Conservation (phyloP, 371 early-diverging fungal species). For the Mortierella sp. region DNA sequence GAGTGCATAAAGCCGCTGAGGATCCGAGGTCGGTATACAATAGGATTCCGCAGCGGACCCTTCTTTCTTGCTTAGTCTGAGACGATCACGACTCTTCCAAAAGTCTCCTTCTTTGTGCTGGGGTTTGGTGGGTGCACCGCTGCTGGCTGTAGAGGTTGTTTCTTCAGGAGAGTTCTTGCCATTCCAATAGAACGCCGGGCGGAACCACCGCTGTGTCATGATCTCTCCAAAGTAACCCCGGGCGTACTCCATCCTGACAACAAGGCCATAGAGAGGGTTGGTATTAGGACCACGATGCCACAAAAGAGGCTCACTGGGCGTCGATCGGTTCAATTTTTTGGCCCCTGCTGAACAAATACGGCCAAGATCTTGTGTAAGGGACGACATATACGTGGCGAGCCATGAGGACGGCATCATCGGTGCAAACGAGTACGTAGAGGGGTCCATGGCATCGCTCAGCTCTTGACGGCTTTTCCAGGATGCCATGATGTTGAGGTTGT, state of each 20-base stretch:
- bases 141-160: background rate
- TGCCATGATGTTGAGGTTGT: constrained; percentile 28
- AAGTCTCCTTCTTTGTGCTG: constrained; percentile 63
- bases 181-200: constrained; percentile 74
- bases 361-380: constrained; percentile 57
- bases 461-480: constrained; percentile 34
- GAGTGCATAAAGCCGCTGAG: constrained; percentile 29
- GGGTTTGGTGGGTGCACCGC: background rate
- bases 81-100: constrained; percentile 65
- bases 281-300: constrained; percentile 78
- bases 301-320: constrained; percentile 56
- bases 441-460: constrained; percentile 13
- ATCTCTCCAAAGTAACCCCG: constrained; percentile 58
- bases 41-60: constrained; percentile 73
- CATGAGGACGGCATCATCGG: constrained; percentile 63
- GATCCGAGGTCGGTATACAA: constrained; percentile 47
- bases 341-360: constrained; percentile 62
- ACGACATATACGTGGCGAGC: constrained; percentile 55
- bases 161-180: constrained; percentile 61
- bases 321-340: constrained; percentile 27
- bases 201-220: constrained; percentile 60
- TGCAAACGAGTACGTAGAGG: constrained; percentile 57
- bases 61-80: constrained; percentile 67
- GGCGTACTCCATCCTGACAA: constrained; percentile 70
- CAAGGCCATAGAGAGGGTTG: constrained; percentile 73